phyloP scores from a whole-genome alignment of 257 asterid genomes.

The Apocynum venetum region DNA sequence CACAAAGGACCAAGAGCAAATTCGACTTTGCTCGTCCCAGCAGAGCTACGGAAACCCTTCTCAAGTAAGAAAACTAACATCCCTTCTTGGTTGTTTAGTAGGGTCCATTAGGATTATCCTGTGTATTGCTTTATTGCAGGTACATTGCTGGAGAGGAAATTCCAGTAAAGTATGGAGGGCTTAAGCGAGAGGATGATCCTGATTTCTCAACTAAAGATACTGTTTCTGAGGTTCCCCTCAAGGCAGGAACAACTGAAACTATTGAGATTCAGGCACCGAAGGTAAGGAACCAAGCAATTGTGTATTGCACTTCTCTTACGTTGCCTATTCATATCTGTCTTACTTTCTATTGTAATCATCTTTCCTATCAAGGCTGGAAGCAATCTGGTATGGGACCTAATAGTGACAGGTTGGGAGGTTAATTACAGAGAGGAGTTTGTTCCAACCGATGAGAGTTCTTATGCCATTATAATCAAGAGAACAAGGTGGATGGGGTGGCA shows the following conservation, averaged over 20 bases:
- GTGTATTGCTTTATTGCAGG: slow-evolving; percentile 20
- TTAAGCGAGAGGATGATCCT: slow-evolving; percentile 41
- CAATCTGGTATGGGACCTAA: slow-evolving; percentile 50
- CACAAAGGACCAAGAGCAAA: slow-evolving; percentile 56
- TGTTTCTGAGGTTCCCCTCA: slow-evolving; percentile 39
- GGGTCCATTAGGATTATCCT: not conserved
- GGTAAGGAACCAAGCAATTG: slow-evolving; percentile 21
- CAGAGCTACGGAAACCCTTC: slow-evolving; percentile 51
- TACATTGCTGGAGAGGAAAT: slow-evolving; percentile 47
- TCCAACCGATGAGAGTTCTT: slow-evolving; percentile 44
- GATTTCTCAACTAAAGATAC: slow-evolving; percentile 45
- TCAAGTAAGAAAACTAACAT: slow-evolving; percentile 36
- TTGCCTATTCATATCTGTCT: not conserved
- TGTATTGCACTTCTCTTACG: no score
- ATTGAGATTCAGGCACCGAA: slow-evolving; percentile 48
- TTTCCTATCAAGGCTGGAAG: slow-evolving; percentile 33
- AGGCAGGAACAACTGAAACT: slow-evolving; percentile 39
- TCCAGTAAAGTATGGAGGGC: slow-evolving; percentile 50
- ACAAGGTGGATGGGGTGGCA: slow-evolving; percentile 40
- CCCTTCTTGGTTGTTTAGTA: not conserved
- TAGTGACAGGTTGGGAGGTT: slow-evolving; percentile 57
- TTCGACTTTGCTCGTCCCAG: slow-evolving; percentile 53
- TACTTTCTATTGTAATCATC: not conserved
- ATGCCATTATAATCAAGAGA: slow-evolving; percentile 48
- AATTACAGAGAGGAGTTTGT: slow-evolving; percentile 63